Base-by-base conservation (phyloP, 768 basidiomycete species). In the Trametes maxima region DNA sequence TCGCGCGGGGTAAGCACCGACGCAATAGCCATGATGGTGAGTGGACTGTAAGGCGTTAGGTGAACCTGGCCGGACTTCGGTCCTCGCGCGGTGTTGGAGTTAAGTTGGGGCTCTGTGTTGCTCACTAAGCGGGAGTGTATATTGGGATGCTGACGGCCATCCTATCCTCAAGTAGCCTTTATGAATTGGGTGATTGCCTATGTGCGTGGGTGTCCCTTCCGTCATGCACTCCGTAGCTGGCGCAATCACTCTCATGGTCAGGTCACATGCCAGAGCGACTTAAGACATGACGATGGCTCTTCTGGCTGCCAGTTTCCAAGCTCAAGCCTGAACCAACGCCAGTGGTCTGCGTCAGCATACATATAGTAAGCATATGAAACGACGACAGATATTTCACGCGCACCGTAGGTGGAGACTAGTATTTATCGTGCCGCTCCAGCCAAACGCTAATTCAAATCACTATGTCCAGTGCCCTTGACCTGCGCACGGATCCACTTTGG, bases 1-100 rank as follows among this genome's bases (percentile, higher is more conserved):
- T 77, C 74, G 36, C 69, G 75, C 24, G 75, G 68, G 35, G 68
- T 44, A n/a, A 71, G 70, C 1, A 69, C 66, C 37, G 68, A 54
- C 33, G 67, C 53, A 43, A 73, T 69, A 52, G 72, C 68, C 57
- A 48, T 67, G 17, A 25, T 19, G 12, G 21, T 24, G 24, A 24
- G 39, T 37, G 22, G 19, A 21, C 37, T 40, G 11, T 10, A n/a
- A 16, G n/a, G 1, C 11, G 7, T n/a, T 22, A 42, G 22, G 37
- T 43, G 39, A 12, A 39, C 12, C 24, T 17, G 7, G 33, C 17
- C 11, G 14, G 28, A 8, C 28, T 46, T 10, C 50, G 50, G 42
- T 22, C 43, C 44, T 25, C 14, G 17, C 17, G 14, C 24, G 3
- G 28, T 33, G 8, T 33, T 33, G 3, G 28, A 8, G 16, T 17